phyloP scores from a whole-genome alignment of 1,139 yeast species.

The Lodderomyces beijingensis region DNA sequence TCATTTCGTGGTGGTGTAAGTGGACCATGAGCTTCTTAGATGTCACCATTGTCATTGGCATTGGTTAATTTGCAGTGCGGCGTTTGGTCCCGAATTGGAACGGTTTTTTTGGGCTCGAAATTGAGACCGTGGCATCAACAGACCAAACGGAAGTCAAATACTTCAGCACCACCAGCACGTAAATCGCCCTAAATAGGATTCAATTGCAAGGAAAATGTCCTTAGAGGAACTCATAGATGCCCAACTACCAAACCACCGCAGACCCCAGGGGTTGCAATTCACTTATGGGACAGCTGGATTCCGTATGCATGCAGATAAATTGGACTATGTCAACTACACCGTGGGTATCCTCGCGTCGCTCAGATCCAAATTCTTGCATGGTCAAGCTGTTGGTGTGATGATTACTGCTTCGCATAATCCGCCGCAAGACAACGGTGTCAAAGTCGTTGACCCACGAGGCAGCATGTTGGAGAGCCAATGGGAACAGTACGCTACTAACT shows the following conservation, averaged over 20 bases:
- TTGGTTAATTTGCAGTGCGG: too few relatives aligned
- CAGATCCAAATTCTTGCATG: slow-evolving; percentile 66
- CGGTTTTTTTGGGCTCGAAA: too few relatives aligned
- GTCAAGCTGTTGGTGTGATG: slow-evolving; percentile 83
- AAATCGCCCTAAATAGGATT: too few relatives aligned
- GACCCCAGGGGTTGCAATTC: slow-evolving; percentile 45
- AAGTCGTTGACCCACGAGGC: slow-evolving; percentile 89
- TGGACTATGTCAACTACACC: slow-evolving; percentile 82
- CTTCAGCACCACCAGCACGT: too few relatives aligned
- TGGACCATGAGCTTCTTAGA: too few relatives aligned
- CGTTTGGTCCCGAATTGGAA: too few relatives aligned
- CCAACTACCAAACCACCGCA: slow-evolving; percentile 28
- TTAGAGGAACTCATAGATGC: slow-evolving; percentile 11
- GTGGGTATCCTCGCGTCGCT: slow-evolving; percentile 80
- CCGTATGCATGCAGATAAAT: slow-evolving; percentile 64
- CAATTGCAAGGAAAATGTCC: too few relatives aligned
- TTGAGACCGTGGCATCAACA: too few relatives aligned
- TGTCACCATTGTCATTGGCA: too few relatives aligned
- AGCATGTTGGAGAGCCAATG: slow-evolving; percentile 84
- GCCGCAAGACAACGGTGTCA: slow-evolving; percentile 93
- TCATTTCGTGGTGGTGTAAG: not conserved
- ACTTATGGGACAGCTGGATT: slow-evolving; percentile 97
- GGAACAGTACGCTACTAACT: slow-evolving; percentile 76
- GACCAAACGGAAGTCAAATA: too few relatives aligned
- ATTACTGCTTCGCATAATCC: slow-evolving; percentile 98